Base-by-base conservation (phyloP, 2,329 filamentous ascomycete species). In the Botrytis porri region DNA sequence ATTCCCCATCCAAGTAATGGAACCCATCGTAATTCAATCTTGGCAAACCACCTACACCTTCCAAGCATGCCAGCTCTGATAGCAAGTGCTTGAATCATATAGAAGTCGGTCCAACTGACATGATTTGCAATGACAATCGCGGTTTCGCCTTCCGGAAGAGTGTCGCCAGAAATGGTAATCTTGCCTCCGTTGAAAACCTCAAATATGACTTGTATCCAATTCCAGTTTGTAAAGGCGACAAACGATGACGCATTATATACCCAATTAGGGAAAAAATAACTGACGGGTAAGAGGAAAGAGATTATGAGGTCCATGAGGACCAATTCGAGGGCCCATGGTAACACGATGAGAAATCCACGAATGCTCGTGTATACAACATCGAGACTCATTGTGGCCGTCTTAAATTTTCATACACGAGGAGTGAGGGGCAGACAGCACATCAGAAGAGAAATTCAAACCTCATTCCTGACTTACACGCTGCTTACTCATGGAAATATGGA, bases 1-100 rank as follows among this genome's bases (percentile, higher is more conserved):
- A 90, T 82, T 2, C 88, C 89, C 88, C 88, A 90, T 29, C 88
- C 88, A 12, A 90, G 82, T 74, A 91, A 87, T 7, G 88, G 88
- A 20, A 90, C 86, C 81, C 84, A 84, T 74, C 84, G 84, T 73
- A 91, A 83, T 79, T 89, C 85, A 73, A 85, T 84, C 81, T 90
- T 91, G 72, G 88, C 86, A 79, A 90, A 90, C 83, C 88, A 90
- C 41, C 88, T 85, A 77, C 87, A 89, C 69, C 87, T 83, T n/a
- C 86, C 83, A 12, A 90, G 84, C 89, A 91, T 91, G 71, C 84
- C 84, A 20, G 86, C 81, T 60, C 82, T 82, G 65, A 85, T 77
- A 22, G 88, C 88, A 60, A 89, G 80, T 54, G 85, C 84, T 80
- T 91, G 88, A 75, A 90, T 87, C 83, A 90, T 85, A 82, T 89